Base-by-base conservation (phyloP, 345 rosid species). In the Salix suchowensis region DNA sequence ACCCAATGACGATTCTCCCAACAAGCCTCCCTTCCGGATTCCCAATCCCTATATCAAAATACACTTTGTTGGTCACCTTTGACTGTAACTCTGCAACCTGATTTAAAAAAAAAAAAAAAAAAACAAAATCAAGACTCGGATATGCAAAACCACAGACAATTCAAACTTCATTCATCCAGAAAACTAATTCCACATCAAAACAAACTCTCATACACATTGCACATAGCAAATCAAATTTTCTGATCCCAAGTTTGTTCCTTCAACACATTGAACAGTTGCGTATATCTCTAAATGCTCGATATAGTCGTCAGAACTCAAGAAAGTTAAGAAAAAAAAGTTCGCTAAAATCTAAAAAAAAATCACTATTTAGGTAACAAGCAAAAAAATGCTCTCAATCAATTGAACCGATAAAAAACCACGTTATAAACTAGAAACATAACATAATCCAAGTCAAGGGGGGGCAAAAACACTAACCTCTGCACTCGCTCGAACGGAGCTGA, bases 31-130 rank as follows among this genome's bases (percentile, higher is more conserved):
- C 97, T 21, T 89, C 94, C 6, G 98, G 97, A 67, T 94, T 91
- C 40, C 99, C 99, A 77, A 96, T 89, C 81, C 97, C 90, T 74
- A 96, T 84, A 82, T 96, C 99, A 23, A 96, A 88, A 85, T 87
- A 96, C 48, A 96, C 99, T 79, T 96, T 96, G 76, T 87, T 88
- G 9, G 97, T 94, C 71, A 94, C 92, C 77, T 94, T 92, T 5
- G 98, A 88, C 72, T 96, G 99, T 4, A 87, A 69, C 23, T 80
- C 83, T 0, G 77, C 80, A 18, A 72, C 85, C 99, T 96, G 81
- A 58, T 58, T 58, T 58, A 7, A 19, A n/a, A 58, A 32, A 2
- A 19, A n/a, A 24, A 24, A 24, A 0, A 24, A 24, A 24, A 23
- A 15, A 34, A 18, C 19, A 8, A 18, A 66, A 34, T 66, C 13